Percentiles rank a stretch among this genome's conserved stretches.
Evolutionary conservation across 306 rosid species (phyloP).

Genomic region (Cucurbita moschata): DNA sequence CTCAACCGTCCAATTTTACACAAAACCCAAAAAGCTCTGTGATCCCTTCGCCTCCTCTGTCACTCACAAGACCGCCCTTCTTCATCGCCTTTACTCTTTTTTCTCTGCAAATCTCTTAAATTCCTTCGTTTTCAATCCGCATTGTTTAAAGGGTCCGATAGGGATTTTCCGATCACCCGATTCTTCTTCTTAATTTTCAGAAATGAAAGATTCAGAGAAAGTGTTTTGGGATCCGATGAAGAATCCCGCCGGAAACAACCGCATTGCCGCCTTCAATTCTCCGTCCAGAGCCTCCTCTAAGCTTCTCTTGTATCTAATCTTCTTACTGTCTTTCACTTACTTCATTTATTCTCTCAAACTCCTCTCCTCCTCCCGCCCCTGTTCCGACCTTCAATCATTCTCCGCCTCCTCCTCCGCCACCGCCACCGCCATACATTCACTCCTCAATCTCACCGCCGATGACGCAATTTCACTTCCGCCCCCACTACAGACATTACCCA

Average conservation of each 20-base stretch:
- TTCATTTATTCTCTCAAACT: conserved; percentile 58
- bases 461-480: not conserved
- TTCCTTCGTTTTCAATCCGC: not conserved
- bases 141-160: not conserved
- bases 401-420: conserved; percentile 13
- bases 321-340: conserved; percentile 54
- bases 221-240: conserved; percentile 48
- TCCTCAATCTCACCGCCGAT: conserved; percentile 2
- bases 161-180: not conserved
- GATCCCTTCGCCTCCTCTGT: not conserved
- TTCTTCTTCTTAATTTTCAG: not conserved
- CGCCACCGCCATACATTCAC: not conserved
- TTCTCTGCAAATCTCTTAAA: not conserved
- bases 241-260: conserved; percentile 28
- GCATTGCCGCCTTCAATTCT: conserved; percentile 10
- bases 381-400: conserved; percentile 29
- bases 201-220: conserved; percentile 65
- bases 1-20: not conserved
- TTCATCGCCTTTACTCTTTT: not conserved
- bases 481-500: not conserved
- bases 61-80: not conserved
- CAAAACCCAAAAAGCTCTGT: not conserved
- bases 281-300: conserved; percentile 33
- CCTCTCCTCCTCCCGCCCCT: conserved; percentile 36
- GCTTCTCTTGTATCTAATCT: conserved; percentile 52